Conservation (phyloP, 2,329 filamentous ascomycete species). For the Endocalyx cinctus region DNA sequence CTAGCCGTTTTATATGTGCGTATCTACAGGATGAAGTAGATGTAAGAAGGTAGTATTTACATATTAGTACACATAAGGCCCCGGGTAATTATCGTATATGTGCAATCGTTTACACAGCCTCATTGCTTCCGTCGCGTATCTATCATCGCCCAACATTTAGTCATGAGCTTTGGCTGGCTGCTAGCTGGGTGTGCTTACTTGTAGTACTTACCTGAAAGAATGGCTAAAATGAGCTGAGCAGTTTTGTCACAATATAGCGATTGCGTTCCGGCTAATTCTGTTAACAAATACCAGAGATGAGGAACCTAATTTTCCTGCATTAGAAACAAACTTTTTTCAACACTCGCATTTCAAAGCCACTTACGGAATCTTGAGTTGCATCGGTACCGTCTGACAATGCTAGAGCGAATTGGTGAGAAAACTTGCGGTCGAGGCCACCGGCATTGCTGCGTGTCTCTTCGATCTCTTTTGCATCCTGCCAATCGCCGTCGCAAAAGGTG, state of each 20-base stretch:
- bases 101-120: too few relatives aligned
- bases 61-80: too few relatives aligned
- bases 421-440: not conserved
- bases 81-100: too few relatives aligned
- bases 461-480: not conserved
- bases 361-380: not conserved
- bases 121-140: too few relatives aligned
- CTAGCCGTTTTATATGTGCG: too few relatives aligned
- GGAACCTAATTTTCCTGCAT: constrained; percentile 1
- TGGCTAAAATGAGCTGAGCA: constrained; percentile 2
- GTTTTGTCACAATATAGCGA: constrained; percentile 4
- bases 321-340: not conserved
- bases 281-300: constrained; percentile 3
- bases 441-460: not conserved
- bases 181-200: too few relatives aligned
- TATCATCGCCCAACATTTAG: too few relatives aligned
- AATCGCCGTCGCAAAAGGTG: not conserved
- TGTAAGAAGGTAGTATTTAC: too few relatives aligned
- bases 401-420: too few relatives aligned
- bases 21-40: too few relatives aligned
- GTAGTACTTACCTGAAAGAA: not conserved
- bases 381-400: not conserved
- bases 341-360: not conserved
- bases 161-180: too few relatives aligned
- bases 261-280: constrained; percentile 4